A percentile compares a stretch with the other conserved stretches of the same genome.
Conservation (phyloP, 2,329 filamentous ascomycete genomes). For the Metarhizium humberi region DNA sequence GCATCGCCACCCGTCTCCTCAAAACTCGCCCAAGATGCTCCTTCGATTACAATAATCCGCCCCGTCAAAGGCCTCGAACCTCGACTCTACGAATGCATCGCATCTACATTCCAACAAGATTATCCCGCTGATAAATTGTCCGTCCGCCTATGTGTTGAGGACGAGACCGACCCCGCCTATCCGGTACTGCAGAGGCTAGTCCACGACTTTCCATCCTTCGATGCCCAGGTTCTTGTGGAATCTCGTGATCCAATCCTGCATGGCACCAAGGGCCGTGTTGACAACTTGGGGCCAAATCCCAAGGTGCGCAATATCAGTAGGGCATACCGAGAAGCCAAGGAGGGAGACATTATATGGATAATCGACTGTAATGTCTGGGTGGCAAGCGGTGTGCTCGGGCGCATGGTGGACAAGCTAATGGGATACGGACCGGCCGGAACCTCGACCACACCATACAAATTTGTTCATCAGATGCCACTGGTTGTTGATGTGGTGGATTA, state of each 20-base stretch:
- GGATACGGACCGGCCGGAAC: slow-evolving; percentile 47
- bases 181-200: slow-evolving; percentile 64
- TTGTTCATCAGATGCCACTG: slow-evolving; percentile 88
- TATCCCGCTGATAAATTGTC: slow-evolving; percentile 72
- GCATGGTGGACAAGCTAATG: slow-evolving; percentile 82
- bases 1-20: slow-evolving; percentile 42
- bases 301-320: slow-evolving; percentile 96
- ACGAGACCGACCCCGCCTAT: slow-evolving; percentile 65
- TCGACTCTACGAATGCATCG: slow-evolving; percentile 83
- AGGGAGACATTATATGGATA: slow-evolving; percentile 82
- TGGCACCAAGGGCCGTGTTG: slow-evolving; percentile 35
- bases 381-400: slow-evolving; percentile 63
- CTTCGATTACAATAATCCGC: slow-evolving; percentile 82
- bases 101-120: slow-evolving; percentile 71
- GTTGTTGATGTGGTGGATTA: slow-evolving; percentile 61
- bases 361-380: slow-evolving; percentile 97
- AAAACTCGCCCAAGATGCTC: slow-evolving; percentile 44
- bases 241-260: slow-evolving; percentile 67
- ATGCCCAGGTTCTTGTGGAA: slow-evolving; percentile 70
- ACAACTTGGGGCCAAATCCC: slow-evolving; percentile 82
- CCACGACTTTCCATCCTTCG: slow-evolving; percentile 59
- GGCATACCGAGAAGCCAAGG: slow-evolving; percentile 76
- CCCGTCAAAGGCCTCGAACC: slow-evolving; percentile 91
- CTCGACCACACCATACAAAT: slow-evolving; percentile 62
- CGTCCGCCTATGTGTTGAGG: slow-evolving; percentile 74